These are phyloP conservation scores for Colletotrichum cereale DNA, from an alignment of 2,329 filamentous ascomycete genomes.

Conservation along the genomic window DNA sequence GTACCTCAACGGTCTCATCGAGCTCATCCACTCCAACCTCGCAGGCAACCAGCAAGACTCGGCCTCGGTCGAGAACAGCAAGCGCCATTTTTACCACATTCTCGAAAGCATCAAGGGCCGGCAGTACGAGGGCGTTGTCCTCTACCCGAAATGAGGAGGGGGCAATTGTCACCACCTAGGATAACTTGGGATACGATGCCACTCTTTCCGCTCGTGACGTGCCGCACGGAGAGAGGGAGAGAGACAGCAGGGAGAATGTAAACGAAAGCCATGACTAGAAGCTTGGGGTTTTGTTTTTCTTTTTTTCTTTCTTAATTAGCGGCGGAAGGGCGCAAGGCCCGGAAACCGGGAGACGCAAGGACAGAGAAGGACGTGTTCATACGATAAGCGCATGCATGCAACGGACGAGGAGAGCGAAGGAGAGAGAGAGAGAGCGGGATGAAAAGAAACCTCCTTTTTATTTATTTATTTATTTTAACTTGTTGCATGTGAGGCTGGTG, in stretches of 20 bases:
- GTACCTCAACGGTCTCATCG: constrained; percentile 97
- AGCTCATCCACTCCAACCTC: constrained; percentile 97
- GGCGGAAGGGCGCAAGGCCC: background rate
- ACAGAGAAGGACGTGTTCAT: constrained; percentile 23
- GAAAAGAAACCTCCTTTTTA: background rate
- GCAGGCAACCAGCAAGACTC: constrained; percentile 86
- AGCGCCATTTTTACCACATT: constrained; percentile 94
- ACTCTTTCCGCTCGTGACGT: background rate
- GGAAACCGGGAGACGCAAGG: background rate
- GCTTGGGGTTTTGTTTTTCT: background rate
- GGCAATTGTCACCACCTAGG: background rate
- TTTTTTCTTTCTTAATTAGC: constrained; percentile 10
- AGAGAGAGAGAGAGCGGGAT: background rate
- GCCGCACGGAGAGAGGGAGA: no score
- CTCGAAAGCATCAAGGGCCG: constrained; percentile 92
- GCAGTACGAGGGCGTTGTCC: constrained; percentile 92
- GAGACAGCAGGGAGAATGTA: constrained; percentile 5
- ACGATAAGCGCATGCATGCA: constrained; percentile 40
- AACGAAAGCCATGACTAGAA: constrained; percentile 1
- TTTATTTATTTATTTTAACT: background rate
- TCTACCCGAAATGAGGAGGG: constrained; percentile 62
- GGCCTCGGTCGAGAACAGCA: constrained; percentile 86
- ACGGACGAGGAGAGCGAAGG: background rate
- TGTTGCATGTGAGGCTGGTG: background rate
- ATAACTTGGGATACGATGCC: background rate